Base-by-base conservation (phyloP, 2,329 filamentous ascomycete species). In the Elsinoe ampelina region DNA sequence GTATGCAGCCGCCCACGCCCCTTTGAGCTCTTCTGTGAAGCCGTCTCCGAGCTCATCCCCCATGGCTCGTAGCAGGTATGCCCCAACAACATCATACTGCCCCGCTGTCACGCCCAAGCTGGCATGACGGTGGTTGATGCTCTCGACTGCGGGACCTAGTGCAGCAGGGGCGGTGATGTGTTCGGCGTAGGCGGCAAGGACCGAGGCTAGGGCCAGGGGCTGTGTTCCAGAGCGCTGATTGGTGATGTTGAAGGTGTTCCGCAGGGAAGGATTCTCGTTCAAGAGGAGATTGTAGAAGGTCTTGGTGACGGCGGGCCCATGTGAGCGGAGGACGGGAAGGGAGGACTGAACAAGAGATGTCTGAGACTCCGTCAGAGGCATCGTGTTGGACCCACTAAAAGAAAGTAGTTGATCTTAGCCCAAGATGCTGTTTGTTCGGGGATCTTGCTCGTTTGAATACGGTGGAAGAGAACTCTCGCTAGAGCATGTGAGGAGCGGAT, bases 71-170 rank as follows among this genome's bases (percentile, higher is more conserved):
- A 90, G 75, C 11, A 90, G 76, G 65, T 86, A 82, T 64, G 81
- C 80, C 57, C 83, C 86, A 2, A 90, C 85, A 42, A 88, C 79
- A 34, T 77, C 75, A 69, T 89, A 90, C 60, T 89, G 82, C 38
- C 86, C 82, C 0, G 85, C 79, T 57, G 74, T 75, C 65, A 90
- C 82, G 63, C 81, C 81, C 1, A 90, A 75, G 0, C 82, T 86
- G 58, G 80, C 85, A 68, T 90, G 86, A 70, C 89, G 89, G 68
- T 89, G 81, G 68, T 83, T 86, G 61, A 92, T 89, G 64, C 84
- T 80, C 68, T 88, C 83, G 12, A 82, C 69, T 0, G 77, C 74
- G 0, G 79, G 75, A 11, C 68, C 68, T 3, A 90, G 75, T 17
- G 74, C 79, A 47, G 76, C 78, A 0, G 88, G 77, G 65, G 89